Evolutionary conservation across 2,329 filamentous ascomycete species (phyloP).

Genomic region (Claviceps pusilla): DNA sequence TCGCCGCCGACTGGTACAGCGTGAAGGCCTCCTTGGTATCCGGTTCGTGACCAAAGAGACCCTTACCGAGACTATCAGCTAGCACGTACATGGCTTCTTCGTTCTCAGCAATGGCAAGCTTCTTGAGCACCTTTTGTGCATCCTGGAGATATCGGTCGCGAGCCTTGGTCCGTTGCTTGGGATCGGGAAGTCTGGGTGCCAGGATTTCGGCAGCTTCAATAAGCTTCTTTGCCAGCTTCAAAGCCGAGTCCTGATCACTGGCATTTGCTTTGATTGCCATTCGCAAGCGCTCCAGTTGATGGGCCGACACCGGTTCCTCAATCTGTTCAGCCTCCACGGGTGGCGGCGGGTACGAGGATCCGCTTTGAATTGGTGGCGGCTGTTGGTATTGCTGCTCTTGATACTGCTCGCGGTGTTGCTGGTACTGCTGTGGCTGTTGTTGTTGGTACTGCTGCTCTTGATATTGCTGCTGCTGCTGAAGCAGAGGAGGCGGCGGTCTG

Average conservation of each 20-base stretch:
- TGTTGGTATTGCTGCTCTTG: slow-evolving; percentile 8
- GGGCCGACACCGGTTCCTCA: slow-evolving; percentile 49
- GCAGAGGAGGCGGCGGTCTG: slow-evolving; percentile 16
- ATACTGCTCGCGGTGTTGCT: slow-evolving; percentile 11
- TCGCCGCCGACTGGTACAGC: slow-evolving; percentile 86
- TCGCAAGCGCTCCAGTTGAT: slow-evolving; percentile 64
- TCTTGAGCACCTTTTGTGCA: slow-evolving; percentile 83
- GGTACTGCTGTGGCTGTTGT: slow-evolving; percentile 6
- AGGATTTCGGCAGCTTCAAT: slow-evolving; percentile 73
- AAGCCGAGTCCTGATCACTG: slow-evolving; percentile 53
- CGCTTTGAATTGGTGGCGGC: neutral
- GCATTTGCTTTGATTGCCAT: slow-evolving; percentile 55
- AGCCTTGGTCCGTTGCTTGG: slow-evolving; percentile 56
- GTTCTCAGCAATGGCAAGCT: slow-evolving; percentile 58
- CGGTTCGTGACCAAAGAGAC: slow-evolving; percentile 59
- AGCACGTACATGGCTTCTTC: slow-evolving; percentile 85
- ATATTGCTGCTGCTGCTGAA: slow-evolving; percentile 8
- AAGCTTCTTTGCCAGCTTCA: slow-evolving; percentile 66
- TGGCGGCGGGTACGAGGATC: neutral
- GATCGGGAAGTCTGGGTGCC: slow-evolving; percentile 47
- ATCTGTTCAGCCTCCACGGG: slow-evolving; percentile 1
- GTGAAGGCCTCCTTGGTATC: slow-evolving; percentile 89
- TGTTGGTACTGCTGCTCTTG: slow-evolving; percentile 9
- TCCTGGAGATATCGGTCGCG: slow-evolving; percentile 76
- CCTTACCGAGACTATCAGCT: slow-evolving; percentile 77